A percentile compares a stretch with the other conserved stretches of the same genome.
Conservation (phyloP, 129 eudicot genomes). For the Flaveria robusta region DNA sequence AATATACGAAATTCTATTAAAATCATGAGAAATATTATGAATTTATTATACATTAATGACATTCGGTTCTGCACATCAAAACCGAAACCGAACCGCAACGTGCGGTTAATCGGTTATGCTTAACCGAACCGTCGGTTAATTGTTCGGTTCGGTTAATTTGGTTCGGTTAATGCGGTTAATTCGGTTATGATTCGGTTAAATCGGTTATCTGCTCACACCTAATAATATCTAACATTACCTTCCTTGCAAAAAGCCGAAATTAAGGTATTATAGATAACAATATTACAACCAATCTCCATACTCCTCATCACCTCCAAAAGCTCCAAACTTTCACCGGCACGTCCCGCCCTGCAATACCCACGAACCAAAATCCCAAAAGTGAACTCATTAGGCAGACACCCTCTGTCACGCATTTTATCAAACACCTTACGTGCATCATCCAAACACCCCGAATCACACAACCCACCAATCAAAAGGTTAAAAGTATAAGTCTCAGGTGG, state of each 20-base stretch:
- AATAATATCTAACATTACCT: no score
- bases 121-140: no score
- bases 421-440: slow-evolving; percentile 76
- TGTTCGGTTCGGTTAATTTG: no score
- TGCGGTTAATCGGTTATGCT: no score
- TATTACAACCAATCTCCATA: slow-evolving; percentile 48
- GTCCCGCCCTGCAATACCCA: slow-evolving; percentile 70
- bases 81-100: no score
- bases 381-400: slow-evolving; percentile 81
- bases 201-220: no score
- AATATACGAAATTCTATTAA: no score
- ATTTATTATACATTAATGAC: no score
- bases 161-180: no score
- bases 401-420: slow-evolving; percentile 86
- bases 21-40: no score
- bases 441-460: slow-evolving; percentile 76
- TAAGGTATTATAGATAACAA: slow-evolving; percentile 73
- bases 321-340: slow-evolving; percentile 46
- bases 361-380: slow-evolving; percentile 79
- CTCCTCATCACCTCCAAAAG: slow-evolving; percentile 66
- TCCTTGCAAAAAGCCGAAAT: slow-evolving; percentile 69
- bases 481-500: slow-evolving; percentile 64
- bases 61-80: no score
- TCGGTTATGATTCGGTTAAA: no score
- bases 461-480: slow-evolving; percentile 64